A percentile compares a stretch with the other conserved stretches of the same genome.
phyloP scores from a whole-genome alignment of 352 stramenopile genomes.

The Phytopythium aichiense region DNA sequence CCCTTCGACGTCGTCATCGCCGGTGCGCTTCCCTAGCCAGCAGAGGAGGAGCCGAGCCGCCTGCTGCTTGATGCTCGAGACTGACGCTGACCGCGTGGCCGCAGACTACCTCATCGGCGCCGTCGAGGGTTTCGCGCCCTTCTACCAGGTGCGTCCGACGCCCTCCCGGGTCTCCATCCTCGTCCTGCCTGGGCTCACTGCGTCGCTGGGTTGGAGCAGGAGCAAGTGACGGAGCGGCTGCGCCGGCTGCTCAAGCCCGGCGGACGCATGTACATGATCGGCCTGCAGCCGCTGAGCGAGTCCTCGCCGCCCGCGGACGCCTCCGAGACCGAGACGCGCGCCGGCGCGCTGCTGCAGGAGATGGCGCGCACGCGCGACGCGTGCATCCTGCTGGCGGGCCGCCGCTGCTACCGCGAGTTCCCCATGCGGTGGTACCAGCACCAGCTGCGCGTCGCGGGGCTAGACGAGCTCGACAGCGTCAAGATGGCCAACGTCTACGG shows the following conservation, averaged over 20 bases:
- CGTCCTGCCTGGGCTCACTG: not conserved
- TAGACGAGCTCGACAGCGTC: slow-evolving; percentile 48
- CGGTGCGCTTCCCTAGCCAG: slow-evolving; percentile 18
- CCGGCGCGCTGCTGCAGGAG: slow-evolving; percentile 48
- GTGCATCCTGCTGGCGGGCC: slow-evolving; percentile 84
- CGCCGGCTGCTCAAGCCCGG: slow-evolving; percentile 64
- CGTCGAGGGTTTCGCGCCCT: slow-evolving; percentile 91
- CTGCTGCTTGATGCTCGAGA: not conserved
- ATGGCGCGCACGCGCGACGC: slow-evolving; percentile 79
- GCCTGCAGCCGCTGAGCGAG: slow-evolving; percentile 84
- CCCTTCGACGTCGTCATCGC: slow-evolving; percentile 80
- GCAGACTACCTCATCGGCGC: slow-evolving; percentile 90
- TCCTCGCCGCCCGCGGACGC: slow-evolving; percentile 16
- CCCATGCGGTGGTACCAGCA: slow-evolving; percentile 85
- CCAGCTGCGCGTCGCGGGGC: slow-evolving; percentile 53
- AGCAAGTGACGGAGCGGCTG: slow-evolving; percentile 62
- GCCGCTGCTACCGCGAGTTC: slow-evolving; percentile 90
- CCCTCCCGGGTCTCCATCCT: no score
- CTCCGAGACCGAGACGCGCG: slow-evolving; percentile 23
- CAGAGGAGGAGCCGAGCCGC: not conserved
- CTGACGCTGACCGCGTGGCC: not conserved
- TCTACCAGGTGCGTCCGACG: slow-evolving; percentile 75
- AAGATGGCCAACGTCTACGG: slow-evolving; percentile 89
- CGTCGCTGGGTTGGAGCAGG: slow-evolving; percentile 10
- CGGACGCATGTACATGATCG: slow-evolving; percentile 88